Evolutionary conservation across 1,284 basidiomycete species (phyloP), one percentile per base, ranked within the genome.

Genomic region (Cronartium quercuum): DNA sequence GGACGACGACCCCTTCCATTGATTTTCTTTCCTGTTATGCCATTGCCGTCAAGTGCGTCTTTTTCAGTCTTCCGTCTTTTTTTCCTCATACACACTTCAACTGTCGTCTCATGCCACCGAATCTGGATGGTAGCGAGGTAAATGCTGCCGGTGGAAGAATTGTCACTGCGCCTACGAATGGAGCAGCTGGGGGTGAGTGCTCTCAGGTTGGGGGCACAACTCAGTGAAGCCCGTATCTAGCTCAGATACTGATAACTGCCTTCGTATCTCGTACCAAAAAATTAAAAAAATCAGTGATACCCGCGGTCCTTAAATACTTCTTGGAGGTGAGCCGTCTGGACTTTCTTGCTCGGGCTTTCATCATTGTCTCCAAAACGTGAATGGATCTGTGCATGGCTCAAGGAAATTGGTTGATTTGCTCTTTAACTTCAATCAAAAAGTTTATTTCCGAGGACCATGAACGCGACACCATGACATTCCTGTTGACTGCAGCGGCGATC

Each of bases 1-100:
- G 88, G 79, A 91, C 90, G 12, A 88, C 88, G 78, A 94, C 96
- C 70, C 93, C 94, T 0, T 92, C 92, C 0, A 89, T 98, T 83
- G 94, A 98, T 81, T 95, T 94, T 81, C 84, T 98, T 77, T 91
- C 89, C 2, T 93, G 91, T 79, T 94, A 94, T 82, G 92, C 91
- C 0, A 94, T 94, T 76, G 91, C 91, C 4, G 92, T 94, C 38
- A 92, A 91, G 69, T 65, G 18, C 24, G 69, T 73, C 41, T 1
- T 38, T 15, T 34, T 47, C 38, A 9, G 9, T n/a, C 37, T 34
- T 18, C n/a, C 7, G 0, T 73, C 29, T 34, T 29, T 29, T 29
- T 13, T 63, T n/a, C 40, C 3, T 24, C 15, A 34, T 13, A 69
- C 40, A 61, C n/a, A 12, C 21, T 6, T 44, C 42, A 21, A 69